Evolutionary conservation across 1,139 yeast species (phyloP).

Genomic region (Zygosaccharomyces sapae): DNA sequence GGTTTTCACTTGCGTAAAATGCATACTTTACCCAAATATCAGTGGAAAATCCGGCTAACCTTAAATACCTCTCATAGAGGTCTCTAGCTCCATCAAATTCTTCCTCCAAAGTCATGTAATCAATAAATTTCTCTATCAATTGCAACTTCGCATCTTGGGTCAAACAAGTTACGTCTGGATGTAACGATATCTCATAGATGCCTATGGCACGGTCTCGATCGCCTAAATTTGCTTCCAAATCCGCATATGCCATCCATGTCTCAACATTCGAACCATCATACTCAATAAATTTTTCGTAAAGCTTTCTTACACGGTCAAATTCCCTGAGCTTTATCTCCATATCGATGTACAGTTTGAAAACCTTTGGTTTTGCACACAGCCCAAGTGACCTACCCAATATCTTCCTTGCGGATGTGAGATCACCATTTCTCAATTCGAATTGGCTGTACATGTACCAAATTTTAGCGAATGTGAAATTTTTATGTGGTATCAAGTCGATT

Average conservation of each 20-base stretch:
- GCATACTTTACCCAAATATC: slow-evolving; percentile 66
- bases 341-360: slow-evolving; percentile 60
- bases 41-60: slow-evolving; percentile 37
- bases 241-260: slow-evolving; percentile 58
- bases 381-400: slow-evolving; percentile 74
- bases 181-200: slow-evolving; percentile 52
- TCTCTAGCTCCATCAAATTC: slow-evolving; percentile 55
- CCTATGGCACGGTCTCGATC: slow-evolving; percentile 66
- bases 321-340: slow-evolving; percentile 53
- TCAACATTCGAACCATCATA: slow-evolving; percentile 42
- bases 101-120: slow-evolving; percentile 55
- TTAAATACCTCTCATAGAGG: slow-evolving; percentile 46
- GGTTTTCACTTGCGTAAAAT: slow-evolving; percentile 65
- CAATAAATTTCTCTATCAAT: slow-evolving; percentile 41
- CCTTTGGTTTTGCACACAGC: slow-evolving; percentile 51
- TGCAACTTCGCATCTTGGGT: slow-evolving; percentile 11
- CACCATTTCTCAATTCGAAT: slow-evolving; percentile 64
- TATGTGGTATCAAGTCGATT: slow-evolving; percentile 51
- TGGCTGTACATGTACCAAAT: slow-evolving; percentile 70
- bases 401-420: slow-evolving; percentile 55
- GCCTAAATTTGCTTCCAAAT: slow-evolving; percentile 63
- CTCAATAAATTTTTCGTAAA: slow-evolving; percentile 68
- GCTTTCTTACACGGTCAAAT: slow-evolving; percentile 69
- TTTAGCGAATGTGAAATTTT: slow-evolving; percentile 60
- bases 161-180: slow-evolving; percentile 17